These are phyloP conservation scores for Ruellia speciosa DNA, from an alignment of 305 asterid genomes.

Conservation along the genomic window DNA sequence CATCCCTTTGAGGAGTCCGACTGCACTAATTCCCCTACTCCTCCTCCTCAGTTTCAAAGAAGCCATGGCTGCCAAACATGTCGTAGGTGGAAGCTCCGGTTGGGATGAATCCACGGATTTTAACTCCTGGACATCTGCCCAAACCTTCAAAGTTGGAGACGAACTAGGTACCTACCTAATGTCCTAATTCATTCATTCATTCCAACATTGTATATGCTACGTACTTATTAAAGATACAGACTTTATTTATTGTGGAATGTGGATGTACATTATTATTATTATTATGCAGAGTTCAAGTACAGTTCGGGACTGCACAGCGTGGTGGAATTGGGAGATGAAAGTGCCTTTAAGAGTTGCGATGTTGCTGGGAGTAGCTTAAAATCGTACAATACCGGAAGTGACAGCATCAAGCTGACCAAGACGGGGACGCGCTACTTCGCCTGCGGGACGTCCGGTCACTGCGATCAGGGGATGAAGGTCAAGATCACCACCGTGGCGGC, in stretches of 20 bases:
- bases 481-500: conserved; percentile 56
- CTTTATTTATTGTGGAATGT: neutral
- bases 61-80: conserved; percentile 38
- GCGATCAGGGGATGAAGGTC: conserved; percentile 77
- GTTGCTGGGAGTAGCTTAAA: conserved; percentile 37
- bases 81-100: conserved; percentile 72
- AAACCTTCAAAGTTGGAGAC: conserved; percentile 74
- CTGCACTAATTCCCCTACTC: neutral
- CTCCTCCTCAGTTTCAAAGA: conserved; percentile 16
- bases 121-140: conserved; percentile 53
- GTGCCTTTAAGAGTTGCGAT: conserved; percentile 61
- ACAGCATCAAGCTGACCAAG: conserved; percentile 53
- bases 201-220: neutral
- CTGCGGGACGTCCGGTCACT: conserved; percentile 78
- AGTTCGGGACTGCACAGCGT: conserved; percentile 62
- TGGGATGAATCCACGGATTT: conserved; percentile 77
- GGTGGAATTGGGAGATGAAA: conserved; percentile 52
- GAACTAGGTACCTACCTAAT: conserved; percentile 36
- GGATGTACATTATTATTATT: neutral
- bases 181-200: neutral
- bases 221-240: too few relatives aligned
- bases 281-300: conserved; percentile 79
- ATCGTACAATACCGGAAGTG: conserved; percentile 45
- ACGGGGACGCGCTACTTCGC: conserved; percentile 68
- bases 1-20: too few relatives aligned